Conservation (phyloP, 1,284 basidiomycete species). For the Heterobasidion irregulare region DNA sequence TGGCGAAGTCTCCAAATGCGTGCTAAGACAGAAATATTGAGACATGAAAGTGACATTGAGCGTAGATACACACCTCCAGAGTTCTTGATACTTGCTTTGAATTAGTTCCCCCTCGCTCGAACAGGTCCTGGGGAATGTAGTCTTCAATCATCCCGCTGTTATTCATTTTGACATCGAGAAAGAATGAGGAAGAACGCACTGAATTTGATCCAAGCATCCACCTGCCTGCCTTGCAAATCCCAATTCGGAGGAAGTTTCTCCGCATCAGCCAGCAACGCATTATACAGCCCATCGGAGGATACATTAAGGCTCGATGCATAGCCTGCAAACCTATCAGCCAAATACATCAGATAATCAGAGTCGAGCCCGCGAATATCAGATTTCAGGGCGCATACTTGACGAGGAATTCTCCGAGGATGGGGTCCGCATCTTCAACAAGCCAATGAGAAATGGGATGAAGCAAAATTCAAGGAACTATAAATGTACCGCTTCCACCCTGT, state of each 20-base stretch:
- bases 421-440: constrained; percentile 42
- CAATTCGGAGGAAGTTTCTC: constrained; percentile 51
- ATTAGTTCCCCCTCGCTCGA: constrained; percentile 46
- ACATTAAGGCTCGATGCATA: constrained; percentile 38
- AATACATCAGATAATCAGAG: not conserved
- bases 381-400: constrained; percentile 39
- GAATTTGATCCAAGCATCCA: constrained; percentile 43
- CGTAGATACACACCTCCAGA: constrained; percentile 36
- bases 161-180: no score
- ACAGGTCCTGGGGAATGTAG: constrained; percentile 46
- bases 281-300: constrained; percentile 36
- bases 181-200: constrained; percentile 9
- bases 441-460: not conserved
- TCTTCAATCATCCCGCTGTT: constrained; percentile 19
- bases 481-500: constrained; percentile 57
- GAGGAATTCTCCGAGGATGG: constrained; percentile 56
- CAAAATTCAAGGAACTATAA: not conserved
- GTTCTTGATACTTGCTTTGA: constrained; percentile 44
- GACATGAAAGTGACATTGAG: not conserved
- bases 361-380: not conserved
- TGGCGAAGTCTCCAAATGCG: constrained; percentile 54
- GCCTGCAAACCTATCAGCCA: constrained; percentile 33
- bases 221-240: constrained; percentile 57
- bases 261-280: constrained; percentile 37
- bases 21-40: constrained; percentile 26